Evolutionary conservation across 2,329 filamentous ascomycete genomes (phyloP), one percentile per base, ranked within the genome.

Genomic region (Neonectria punicea): DNA sequence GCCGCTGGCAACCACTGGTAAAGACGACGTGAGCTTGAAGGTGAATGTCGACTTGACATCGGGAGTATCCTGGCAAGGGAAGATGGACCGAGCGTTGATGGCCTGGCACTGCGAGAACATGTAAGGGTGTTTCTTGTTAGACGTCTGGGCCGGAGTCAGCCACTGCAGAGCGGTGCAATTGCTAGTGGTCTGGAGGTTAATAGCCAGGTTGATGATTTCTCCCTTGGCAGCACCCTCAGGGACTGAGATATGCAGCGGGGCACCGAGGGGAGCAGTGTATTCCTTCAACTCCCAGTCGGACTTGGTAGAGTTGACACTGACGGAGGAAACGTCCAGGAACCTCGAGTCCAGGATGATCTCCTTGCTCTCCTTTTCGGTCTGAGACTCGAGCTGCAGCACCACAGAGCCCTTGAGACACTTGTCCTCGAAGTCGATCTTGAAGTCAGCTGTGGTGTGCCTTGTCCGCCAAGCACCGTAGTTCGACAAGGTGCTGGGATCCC

Each of bases 51-150:
- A 94, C 84, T 99, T 99, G 74, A 98, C 92, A 78, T 98, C 95
- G 3, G 96, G 96, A 1, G 96, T 98, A 77, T 99, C 96, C 82
- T 98, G 95, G 80, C 95, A 98, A 7, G 96, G 96, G 79, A 98
- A 97, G 66, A 98, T 88, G 53, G 94, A 97, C 65, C 96, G 90
- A 47, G 93, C 93, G 75, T 98, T 94, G 75, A 98, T 98, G 58
- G 95, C 94, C 84, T 99, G 95, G 79, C 94, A 97, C 83, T 98
- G 96, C 49, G 93, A 97, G 83, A 98, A 98, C 90, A 98, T 95
- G 81, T 98, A 98, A 1, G 95, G 95, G 71, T 97, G 92, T 80
- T 94, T 96, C 83, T 94, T 94, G 86, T 97, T 98, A 63, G 93
- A 93, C 1, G 96, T 98, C 82, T 98, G 96, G 34, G 91, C 92